Evolutionary conservation across 2,329 filamentous ascomycete species (phyloP), one percentile per base, ranked within the genome.

Genomic region (Camillea tinctor): DNA sequence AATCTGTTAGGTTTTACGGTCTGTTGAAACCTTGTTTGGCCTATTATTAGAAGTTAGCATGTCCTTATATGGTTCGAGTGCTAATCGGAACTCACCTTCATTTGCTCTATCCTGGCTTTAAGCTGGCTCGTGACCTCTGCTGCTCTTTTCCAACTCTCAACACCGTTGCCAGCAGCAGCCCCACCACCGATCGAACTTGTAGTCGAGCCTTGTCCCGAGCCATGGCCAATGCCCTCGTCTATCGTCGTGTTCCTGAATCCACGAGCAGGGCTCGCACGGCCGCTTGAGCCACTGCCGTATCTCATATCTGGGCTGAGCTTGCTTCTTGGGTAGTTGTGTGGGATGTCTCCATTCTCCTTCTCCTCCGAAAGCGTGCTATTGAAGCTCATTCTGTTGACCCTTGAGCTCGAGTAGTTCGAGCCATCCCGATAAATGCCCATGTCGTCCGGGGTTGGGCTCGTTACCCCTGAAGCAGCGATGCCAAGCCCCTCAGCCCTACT

Each of bases 81-180:
- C 19, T 23, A 20, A 15, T 19, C 15, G 48, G 2, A 17, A 70
- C 78, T 66, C 70, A 85, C 86, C 84, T 98, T 99, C 95, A 99
- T 99, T 81, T 95, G 91, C 80, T 98, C 95, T 75, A 99, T 99
- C 74, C 95, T 87, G 56, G 94, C 93, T 80, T 98, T 99, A 71
- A 99, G 77, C 75, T 97, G 95, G 76, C 93, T 97, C 57, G 95
- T 99, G 60, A 99, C 95, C 79, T 99, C 95, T 1, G 95, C 95
- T 19, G 95, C 95, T 68, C 95, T 84, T 79, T 93, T 96, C 95
- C 95, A 99, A 74, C 93, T 98, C 79, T 99, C 95, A 19, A 88
- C 87, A 0, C 87, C 87, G 52, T 88, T 84, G 21, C 61, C 63
- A 36, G 60, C 60, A 13, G 62, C 60, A 26, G 60, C 63, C n/a